Evolutionary conservation across 441 rosid genomes (phyloP).

Genomic region (Adansonia grandidieri): DNA sequence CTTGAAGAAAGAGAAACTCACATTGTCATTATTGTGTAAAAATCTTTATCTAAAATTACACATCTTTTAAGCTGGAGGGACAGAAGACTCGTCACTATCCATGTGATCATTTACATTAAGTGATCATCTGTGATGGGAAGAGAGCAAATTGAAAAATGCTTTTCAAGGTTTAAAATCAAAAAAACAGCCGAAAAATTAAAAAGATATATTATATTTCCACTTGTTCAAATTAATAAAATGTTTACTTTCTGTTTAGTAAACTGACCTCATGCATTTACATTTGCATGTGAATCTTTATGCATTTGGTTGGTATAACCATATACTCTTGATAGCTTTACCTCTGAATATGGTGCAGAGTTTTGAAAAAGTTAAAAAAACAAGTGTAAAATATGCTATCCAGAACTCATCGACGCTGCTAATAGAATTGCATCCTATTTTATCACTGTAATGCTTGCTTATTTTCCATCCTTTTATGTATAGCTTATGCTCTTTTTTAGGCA

Average conservation of each 20-base stretch:
- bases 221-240: background rate
- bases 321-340: background rate
- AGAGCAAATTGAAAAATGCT: constrained; percentile 2
- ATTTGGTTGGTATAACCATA: constrained; percentile 3
- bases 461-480: background rate
- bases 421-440: background rate
- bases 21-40: background rate
- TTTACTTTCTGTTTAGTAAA: constrained; percentile 4
- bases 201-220: constrained; percentile 13
- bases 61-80: background rate
- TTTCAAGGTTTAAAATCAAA: constrained; percentile 6
- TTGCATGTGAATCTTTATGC: background rate
- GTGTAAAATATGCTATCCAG: background rate
- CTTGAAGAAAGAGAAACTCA: background rate
- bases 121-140: background rate
- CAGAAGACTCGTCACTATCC: constrained; percentile 6
- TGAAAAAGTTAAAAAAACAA: background rate
- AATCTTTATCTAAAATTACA: constrained; percentile 1
- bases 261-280: background rate
- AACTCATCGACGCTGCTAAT: background rate
- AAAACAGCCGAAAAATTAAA: background rate
- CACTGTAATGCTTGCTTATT: background rate
- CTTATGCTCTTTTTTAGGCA: constrained; percentile 8
- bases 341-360: background rate
- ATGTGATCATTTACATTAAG: background rate